A percentile compares a stretch with the other conserved stretches of the same genome.
These are phyloP conservation scores for Zygoascus hellenicus DNA, from an alignment of 1,139 yeast genomes.

Conservation along the genomic window DNA sequence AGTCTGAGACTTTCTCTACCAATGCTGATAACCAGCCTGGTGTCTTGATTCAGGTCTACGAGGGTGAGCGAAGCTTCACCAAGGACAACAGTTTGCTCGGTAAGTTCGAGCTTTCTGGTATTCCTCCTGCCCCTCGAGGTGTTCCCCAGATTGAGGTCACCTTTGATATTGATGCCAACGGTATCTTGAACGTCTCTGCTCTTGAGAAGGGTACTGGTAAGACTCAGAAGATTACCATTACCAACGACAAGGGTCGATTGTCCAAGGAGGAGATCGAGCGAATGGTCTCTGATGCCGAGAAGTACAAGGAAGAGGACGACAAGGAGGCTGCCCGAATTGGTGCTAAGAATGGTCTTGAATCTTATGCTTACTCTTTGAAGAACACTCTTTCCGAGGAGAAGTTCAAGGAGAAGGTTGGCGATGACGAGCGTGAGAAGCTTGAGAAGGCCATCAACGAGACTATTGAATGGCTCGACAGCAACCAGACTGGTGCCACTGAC, in stretches of 20 bases:
- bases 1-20: slow-evolving; percentile 86
- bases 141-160: slow-evolving; percentile 93
- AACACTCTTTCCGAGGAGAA: slow-evolving; percentile 74
- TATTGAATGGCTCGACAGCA: slow-evolving; percentile 81
- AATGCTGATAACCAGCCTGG: slow-evolving; percentile 94
- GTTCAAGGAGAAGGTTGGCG: slow-evolving; percentile 77
- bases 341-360: slow-evolving; percentile 84
- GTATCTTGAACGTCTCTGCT: slow-evolving; percentile 90
- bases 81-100: slow-evolving; percentile 93
- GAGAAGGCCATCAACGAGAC: slow-evolving; percentile 82
- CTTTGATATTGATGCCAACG: slow-evolving; percentile 87
- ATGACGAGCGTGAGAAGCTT: slow-evolving; percentile 70
- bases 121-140: slow-evolving; percentile 96
- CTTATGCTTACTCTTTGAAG: slow-evolving; percentile 86
- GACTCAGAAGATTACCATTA: slow-evolving; percentile 73
- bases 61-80: slow-evolving; percentile 91
- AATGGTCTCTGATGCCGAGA: slow-evolving; percentile 90
- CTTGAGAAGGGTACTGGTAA: slow-evolving; percentile 88
- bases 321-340: slow-evolving; percentile 73
- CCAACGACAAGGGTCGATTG: slow-evolving; percentile 94
- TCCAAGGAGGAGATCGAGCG: slow-evolving; percentile 91
- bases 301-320: slow-evolving; percentile 79
- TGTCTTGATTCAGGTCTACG: slow-evolving; percentile 86
- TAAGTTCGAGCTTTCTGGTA: slow-evolving; percentile 87
- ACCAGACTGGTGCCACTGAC: slow-evolving; percentile 82